phyloP scores from a whole-genome alignment of 495 filamentous ascomycete genomes.

The Talaromyces thailandensis region DNA sequence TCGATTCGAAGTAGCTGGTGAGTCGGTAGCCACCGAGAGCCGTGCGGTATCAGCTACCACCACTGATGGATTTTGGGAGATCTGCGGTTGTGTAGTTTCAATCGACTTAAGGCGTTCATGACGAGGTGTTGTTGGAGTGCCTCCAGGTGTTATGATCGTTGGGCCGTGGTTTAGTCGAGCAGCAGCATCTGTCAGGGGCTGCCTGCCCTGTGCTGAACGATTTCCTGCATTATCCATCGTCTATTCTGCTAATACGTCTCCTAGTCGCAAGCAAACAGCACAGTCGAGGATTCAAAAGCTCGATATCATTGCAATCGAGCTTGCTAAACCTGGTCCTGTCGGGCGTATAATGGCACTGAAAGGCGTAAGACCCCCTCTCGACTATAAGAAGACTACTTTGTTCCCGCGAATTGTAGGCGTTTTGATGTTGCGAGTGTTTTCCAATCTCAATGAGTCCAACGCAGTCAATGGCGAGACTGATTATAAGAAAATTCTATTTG shows the following conservation, averaged over 20 bases:
- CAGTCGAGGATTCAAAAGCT: not conserved
- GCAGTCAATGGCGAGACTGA: not conserved
- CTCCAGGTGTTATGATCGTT: constrained; percentile 29
- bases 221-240: constrained; percentile 1
- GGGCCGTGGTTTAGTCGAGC: constrained; percentile 34
- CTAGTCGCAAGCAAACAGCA: not conserved
- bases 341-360: not conserved
- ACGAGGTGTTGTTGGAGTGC: constrained; percentile 17
- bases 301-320: not conserved
- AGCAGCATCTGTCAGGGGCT: constrained; percentile 42
- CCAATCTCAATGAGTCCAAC: not conserved
- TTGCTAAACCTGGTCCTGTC: not conserved
- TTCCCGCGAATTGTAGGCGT: not conserved
- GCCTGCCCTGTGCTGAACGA: constrained; percentile 3
- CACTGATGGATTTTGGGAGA: constrained; percentile 25
- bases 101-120: constrained; percentile 17
- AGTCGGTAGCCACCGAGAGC: constrained; percentile 44
- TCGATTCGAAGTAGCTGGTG: constrained; percentile 47
- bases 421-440: not conserved
- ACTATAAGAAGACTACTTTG: not conserved
- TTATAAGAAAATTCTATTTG: not conserved
- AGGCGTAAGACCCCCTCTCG: not conserved
- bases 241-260: not conserved
- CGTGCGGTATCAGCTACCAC: constrained; percentile 41
- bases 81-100: constrained; percentile 28